Conservation (phyloP, 257 asterid species). For the Galeopsis tetrahit region DNA sequence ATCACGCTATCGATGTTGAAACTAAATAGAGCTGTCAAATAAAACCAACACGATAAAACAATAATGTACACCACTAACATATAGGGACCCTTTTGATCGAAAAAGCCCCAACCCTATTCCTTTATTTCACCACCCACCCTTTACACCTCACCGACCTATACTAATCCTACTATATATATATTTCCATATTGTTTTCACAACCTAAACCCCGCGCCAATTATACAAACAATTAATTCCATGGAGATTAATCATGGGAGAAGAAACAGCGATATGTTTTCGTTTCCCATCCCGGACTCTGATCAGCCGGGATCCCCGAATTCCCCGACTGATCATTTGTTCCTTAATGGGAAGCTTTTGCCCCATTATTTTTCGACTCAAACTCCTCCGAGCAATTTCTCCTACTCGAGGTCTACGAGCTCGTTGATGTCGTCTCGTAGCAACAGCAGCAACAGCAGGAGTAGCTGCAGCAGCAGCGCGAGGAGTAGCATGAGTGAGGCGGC, state of each 20-base stretch:
- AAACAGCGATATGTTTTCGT: constrained; percentile 57
- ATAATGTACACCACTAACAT: constrained; percentile 50
- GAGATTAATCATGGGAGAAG: constrained; percentile 36
- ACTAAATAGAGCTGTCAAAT: constrained; percentile 30
- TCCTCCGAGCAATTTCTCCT: constrained; percentile 33
- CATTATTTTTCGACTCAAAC: constrained; percentile 58
- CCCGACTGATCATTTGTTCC: constrained; percentile 81
- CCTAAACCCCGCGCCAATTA: too few species aligned
- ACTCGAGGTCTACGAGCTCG: constrained; percentile 74
- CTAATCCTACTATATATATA: neutral
- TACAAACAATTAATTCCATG: constrained; percentile 39
- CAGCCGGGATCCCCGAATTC: constrained; percentile 77
- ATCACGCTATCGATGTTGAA: constrained; percentile 36
- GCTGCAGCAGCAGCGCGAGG: constrained; percentile 61
- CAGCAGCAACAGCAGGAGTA: constrained; percentile 41
- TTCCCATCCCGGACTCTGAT: constrained; percentile 53
- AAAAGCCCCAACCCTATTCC: constrained; percentile 47
- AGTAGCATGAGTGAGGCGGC: constrained; percentile 61
- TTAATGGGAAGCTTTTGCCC: constrained; percentile 73
- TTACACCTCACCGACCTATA: neutral
- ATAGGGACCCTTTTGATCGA: constrained; percentile 50
- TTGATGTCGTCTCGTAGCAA: constrained; percentile 73
- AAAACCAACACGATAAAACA: constrained; percentile 18
- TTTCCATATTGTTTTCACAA: neutral
- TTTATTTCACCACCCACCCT: constrained; percentile 22